Evolutionary conservation across 2,329 filamentous ascomycete genomes (phyloP).

Genomic region (Cordyceps farinosa): DNA sequence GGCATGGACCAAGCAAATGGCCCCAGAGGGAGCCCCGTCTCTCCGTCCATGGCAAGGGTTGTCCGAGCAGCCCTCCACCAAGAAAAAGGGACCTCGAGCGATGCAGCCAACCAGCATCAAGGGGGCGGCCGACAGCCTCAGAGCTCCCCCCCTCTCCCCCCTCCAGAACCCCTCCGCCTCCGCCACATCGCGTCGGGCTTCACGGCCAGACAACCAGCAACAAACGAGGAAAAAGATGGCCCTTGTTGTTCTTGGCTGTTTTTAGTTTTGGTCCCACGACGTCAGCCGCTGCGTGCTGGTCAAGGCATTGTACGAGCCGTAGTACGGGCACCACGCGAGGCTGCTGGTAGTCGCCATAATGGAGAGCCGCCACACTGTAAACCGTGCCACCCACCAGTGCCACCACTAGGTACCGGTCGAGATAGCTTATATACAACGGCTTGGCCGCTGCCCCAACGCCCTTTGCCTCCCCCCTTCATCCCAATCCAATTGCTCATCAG

Average conservation of each 20-base stretch:
- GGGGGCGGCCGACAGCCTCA: neutral
- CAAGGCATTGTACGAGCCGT: neutral
- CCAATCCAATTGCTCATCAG: neutral
- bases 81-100: neutral
- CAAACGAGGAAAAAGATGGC: neutral
- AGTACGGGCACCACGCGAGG: neutral
- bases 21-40: neutral
- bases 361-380: neutral
- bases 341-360: neutral
- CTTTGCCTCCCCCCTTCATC: neutral
- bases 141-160: neutral
- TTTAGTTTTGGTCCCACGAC: constrained; percentile 4
- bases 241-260: neutral
- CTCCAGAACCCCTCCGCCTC: neutral
- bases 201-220: neutral
- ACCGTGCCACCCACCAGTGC: neutral
- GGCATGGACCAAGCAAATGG: neutral
- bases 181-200: constrained; percentile 7
- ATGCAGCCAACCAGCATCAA: neutral
- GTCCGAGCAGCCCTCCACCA: constrained; percentile 6
- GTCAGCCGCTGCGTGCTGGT: constrained; percentile 1
- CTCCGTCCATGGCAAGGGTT: neutral
- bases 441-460: neutral
- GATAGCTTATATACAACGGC: neutral
- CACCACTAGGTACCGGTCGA: neutral